Base-by-base conservation (phyloP, 176 grass and related monocot genomes). In the Rhynchospora breviuscula region DNA sequence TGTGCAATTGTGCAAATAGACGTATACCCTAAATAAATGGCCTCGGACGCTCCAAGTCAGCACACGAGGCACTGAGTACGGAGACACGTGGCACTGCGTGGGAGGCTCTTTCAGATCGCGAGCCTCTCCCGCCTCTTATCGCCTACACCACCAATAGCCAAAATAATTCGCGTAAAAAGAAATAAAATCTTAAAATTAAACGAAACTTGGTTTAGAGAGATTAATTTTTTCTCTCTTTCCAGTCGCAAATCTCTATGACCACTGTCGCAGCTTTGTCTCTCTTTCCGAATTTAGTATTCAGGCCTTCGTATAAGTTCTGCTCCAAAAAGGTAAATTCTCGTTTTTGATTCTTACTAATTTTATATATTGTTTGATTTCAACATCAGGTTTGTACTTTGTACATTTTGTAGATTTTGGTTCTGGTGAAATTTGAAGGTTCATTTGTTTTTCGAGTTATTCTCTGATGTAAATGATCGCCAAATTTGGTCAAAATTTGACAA, bases 101-200 rank as follows among this genome's bases (percentile, higher is more conserved):
- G 89, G 89, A 93, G 94, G 90, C 89, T 84, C 61, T 17, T 61
- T 85, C 67, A 83, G 89, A 97, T 93, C 94, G 94, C 94, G 94
- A 3, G 65, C 56, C 58, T 18, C 80, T 64, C 76, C 68, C 54
- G 77, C 91, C 87, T 86, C 93, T 92, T 90, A 96, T 96, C 93
- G 87, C 12, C 12, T 74, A 79, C 63, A 52, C 26, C 85, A 74
- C 75, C 66, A 81, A 62, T 68, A 84, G 67, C 67, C 80, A 64
- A 81, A 12, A 62, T 15, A 65, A 89, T 85, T 57, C 18, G 33
- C 25, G 12, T 19, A 85, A 67, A 86, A 63, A 35, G 52, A 6
- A 14, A 68, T 1, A 43, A 86, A 56, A 52, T 44, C 63, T 72
- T 84, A n/a, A 10, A 25, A 69, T 63, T 47, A 86, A 57, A 46